These are phyloP conservation scores for Microthlaspi erraticum DNA, from an alignment of 345 rosid species.

Conservation along the genomic window DNA sequence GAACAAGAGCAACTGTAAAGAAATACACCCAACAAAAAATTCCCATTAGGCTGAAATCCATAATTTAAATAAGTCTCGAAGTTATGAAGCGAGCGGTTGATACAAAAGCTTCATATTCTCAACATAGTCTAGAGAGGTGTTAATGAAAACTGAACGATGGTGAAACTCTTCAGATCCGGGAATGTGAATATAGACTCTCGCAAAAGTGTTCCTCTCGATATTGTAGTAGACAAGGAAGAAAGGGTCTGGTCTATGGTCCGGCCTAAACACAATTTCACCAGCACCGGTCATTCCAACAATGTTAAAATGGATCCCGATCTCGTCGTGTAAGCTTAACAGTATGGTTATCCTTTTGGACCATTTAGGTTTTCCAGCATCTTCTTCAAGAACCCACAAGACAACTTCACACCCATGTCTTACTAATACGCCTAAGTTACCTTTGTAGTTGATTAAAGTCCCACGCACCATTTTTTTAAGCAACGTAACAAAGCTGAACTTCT, in stretches of 20 bases:
- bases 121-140: not conserved
- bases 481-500: not conserved
- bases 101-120: not conserved
- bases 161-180: not conserved
- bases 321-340: no score
- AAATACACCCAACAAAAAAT: no score
- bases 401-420: not conserved
- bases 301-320: accelerated
- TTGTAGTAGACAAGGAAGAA: constrained; percentile 7
- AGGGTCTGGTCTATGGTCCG: not conserved
- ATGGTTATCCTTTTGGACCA: not conserved
- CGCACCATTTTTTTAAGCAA: not conserved
- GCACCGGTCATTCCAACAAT: not conserved
- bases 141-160: accelerated
- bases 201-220: not conserved
- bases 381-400: not conserved
- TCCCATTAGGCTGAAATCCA: not conserved
- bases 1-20: no score
- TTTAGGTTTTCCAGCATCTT: constrained; percentile 4
- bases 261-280: constrained; percentile 2
- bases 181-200: not conserved
- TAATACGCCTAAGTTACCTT: constrained; percentile 21
- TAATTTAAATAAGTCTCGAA: not conserved
- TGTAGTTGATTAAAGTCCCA: not conserved
- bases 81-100: not conserved